A percentile compares a stretch with the other conserved stretches of the same genome.
Evolutionary conservation across 768 basidiomycete species (phyloP).

Genomic region (Harrya chromipes): DNA sequence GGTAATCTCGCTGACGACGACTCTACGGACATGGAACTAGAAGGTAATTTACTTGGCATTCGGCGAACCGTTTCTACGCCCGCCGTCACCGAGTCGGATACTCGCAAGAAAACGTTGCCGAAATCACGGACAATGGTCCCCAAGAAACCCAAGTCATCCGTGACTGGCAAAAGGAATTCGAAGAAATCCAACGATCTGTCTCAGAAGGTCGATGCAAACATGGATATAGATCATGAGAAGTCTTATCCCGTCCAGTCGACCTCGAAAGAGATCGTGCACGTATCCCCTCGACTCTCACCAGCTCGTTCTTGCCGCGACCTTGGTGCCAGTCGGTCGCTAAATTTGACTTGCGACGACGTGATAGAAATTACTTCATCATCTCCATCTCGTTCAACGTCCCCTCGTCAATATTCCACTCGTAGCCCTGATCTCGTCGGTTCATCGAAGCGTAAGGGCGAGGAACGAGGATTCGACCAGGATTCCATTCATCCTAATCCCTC

Average conservation of each 20-base stretch:
- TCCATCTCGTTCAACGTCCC: slow-evolving; percentile 18
- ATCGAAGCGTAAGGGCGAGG: slow-evolving; percentile 11
- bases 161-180: slow-evolving; percentile 25
- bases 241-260: slow-evolving; percentile 11
- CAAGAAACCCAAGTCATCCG: slow-evolving; percentile 18
- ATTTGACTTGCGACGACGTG: slow-evolving; percentile 21
- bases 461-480: slow-evolving; percentile 3
- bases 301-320: background rate
- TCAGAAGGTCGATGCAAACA: slow-evolving; percentile 45
- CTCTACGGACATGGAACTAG: slow-evolving; percentile 65
- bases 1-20: slow-evolving; percentile 55
- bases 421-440: background rate
- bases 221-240: slow-evolving; percentile 50
- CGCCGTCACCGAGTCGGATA: slow-evolving; percentile 28
- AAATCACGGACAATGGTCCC: slow-evolving; percentile 44
- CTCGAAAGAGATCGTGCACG: slow-evolving; percentile 1
- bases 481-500: background rate
- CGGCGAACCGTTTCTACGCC: slow-evolving; percentile 55
- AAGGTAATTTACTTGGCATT: slow-evolving; percentile 46
- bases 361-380: slow-evolving; percentile 34
- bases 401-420: slow-evolving; percentile 3
- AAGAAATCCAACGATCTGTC: slow-evolving; percentile 42
- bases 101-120: slow-evolving; percentile 38
- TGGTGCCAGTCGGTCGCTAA: slow-evolving; percentile 16
- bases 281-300: slow-evolving; percentile 7